Conservation (phyloP, 192 early-diverging fungal species). For the Geranomyces variabilis region DNA sequence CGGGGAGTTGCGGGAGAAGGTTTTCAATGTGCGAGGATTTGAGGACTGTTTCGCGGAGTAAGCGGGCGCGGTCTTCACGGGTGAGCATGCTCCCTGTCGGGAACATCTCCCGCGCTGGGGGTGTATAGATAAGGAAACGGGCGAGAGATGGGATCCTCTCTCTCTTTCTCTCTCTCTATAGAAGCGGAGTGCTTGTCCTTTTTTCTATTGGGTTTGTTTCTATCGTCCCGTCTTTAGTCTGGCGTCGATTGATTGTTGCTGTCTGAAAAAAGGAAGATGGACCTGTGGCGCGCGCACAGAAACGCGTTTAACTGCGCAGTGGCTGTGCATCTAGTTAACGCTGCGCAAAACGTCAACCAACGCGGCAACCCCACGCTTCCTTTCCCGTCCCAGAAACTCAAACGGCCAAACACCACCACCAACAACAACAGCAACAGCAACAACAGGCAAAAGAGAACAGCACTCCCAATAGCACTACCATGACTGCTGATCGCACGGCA, state of each 20-base stretch:
- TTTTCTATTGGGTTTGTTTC: too few relatives aligned
- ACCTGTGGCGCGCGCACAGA: background rate
- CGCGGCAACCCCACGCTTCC: too few relatives aligned
- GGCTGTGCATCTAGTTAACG: too few relatives aligned
- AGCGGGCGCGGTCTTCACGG: slow-evolving; percentile 28
- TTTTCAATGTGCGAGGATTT: slow-evolving; percentile 12
- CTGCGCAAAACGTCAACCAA: too few relatives aligned
- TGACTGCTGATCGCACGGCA: too few relatives aligned
- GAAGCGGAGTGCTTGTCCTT: background rate
- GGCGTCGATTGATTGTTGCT: background rate
- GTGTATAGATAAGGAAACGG: background rate
- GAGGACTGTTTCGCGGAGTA: slow-evolving; percentile 32
- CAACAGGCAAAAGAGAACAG: too few relatives aligned
- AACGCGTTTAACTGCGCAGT: background rate
- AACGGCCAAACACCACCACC: too few relatives aligned
- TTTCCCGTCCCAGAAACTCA: too few relatives aligned
- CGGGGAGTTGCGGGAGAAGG: background rate
- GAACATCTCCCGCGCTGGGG: slow-evolving; percentile 11
- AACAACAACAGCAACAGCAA: too few relatives aligned
- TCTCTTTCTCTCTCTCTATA: background rate
- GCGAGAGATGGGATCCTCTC: background rate
- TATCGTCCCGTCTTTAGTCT: background rate
- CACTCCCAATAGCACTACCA: too few relatives aligned
- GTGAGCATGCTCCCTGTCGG: slow-evolving; percentile 24
- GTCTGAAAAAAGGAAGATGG: background rate